A percentile compares a stretch with the other conserved stretches of the same genome.
Evolutionary conservation across 345 rosid species (phyloP).

Genomic region (Jatropha curcas): DNA sequence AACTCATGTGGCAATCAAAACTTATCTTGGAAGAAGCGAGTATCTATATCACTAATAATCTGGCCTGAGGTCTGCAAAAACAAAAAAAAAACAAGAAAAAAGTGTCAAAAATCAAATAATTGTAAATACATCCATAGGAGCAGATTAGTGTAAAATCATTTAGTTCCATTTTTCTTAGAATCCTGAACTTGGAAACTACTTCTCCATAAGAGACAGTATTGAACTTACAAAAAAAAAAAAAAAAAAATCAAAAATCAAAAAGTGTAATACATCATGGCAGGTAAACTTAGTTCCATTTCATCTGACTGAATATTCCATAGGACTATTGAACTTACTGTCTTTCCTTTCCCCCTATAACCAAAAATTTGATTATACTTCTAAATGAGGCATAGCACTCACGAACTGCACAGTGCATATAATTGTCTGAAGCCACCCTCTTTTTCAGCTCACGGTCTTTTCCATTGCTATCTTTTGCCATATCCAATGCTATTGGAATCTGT

Average conservation of each 20-base stretch:
- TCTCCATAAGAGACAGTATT: too few relatives aligned
- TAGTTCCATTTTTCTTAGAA: too few relatives aligned
- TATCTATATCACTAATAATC: too few relatives aligned
- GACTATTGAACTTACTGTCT: slow-evolving; percentile 47
- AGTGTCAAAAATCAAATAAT: too few relatives aligned
- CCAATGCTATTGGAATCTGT: slow-evolving; percentile 95
- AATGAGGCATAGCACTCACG: slow-evolving; percentile 94
- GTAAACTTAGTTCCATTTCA: background rate
- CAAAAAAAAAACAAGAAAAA: too few relatives aligned
- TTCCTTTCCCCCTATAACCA: slow-evolving; percentile 79
- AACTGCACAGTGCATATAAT: slow-evolving; percentile 89
- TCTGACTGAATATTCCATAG: background rate
- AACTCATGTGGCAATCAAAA: too few relatives aligned
- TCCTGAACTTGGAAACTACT: too few relatives aligned
- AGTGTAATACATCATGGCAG: background rate
- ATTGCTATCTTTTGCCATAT: slow-evolving; percentile 99
- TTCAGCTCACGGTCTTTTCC: slow-evolving; percentile 84
- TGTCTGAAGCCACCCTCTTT: slow-evolving; percentile 70
- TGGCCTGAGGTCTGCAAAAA: too few relatives aligned
- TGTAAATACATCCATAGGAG: too few relatives aligned
- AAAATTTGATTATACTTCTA: slow-evolving; percentile 61
- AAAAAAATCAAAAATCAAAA: too few relatives aligned
- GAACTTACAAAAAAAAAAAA: background rate
- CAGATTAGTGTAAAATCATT: too few relatives aligned
- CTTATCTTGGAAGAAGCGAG: too few relatives aligned